Conservation (phyloP, 2,329 filamentous ascomycete genomes). For the Corinectria fuckeliana region DNA sequence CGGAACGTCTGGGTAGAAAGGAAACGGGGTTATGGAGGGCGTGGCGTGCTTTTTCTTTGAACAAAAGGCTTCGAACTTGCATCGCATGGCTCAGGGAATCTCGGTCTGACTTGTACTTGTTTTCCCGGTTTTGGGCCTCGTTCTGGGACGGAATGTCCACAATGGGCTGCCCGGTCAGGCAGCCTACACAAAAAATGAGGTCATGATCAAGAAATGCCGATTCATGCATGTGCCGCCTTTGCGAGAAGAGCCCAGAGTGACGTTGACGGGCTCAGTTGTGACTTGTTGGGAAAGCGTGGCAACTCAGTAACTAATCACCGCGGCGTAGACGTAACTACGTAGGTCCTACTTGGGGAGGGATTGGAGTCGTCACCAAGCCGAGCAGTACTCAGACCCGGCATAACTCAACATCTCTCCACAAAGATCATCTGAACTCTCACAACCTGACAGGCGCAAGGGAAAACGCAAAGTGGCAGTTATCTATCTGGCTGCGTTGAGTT, state of each 20-base stretch:
- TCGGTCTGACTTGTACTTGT: slow-evolving; percentile 49
- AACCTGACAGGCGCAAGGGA: too few relatives aligned
- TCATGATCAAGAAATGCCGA: slow-evolving; percentile 43
- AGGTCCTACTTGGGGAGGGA: background rate
- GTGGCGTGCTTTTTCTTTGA: slow-evolving; percentile 47
- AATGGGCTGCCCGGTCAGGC: slow-evolving; percentile 42
- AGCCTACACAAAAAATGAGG: slow-evolving; percentile 47
- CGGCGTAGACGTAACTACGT: background rate
- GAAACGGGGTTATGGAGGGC: slow-evolving; percentile 45
- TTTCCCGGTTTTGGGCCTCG: slow-evolving; percentile 46
- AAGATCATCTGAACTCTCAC: background rate
- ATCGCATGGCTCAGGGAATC: slow-evolving; percentile 49
- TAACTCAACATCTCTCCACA: background rate
- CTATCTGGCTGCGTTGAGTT: background rate
- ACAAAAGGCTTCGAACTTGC: slow-evolving; percentile 45
- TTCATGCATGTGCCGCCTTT: slow-evolving; percentile 11
- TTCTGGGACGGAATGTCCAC: slow-evolving; percentile 45
- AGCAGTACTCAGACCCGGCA: background rate
- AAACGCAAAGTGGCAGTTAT: background rate
- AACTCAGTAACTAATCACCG: too few relatives aligned
- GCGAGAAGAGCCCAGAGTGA: background rate
- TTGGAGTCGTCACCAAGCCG: slow-evolving; percentile 6
- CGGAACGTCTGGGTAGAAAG: slow-evolving; percentile 44
- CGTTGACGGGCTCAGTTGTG: background rate
- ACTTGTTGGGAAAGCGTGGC: background rate